Conservation (phyloP, 1,284 basidiomycete species). For the Ceratobasidium sp. region DNA sequence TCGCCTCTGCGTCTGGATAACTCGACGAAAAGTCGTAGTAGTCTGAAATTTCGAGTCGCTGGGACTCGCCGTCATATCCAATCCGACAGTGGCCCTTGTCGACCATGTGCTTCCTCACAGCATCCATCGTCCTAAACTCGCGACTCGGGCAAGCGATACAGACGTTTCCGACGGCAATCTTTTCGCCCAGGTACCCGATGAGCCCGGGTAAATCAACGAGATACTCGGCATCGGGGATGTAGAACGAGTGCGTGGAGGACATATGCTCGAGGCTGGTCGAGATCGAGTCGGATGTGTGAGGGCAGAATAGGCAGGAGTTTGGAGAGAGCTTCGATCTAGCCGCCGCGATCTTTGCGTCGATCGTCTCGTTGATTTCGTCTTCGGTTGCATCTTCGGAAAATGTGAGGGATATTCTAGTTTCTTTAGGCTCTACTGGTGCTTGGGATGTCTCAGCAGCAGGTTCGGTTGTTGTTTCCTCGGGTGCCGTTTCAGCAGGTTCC, state of each 20-base stretch:
- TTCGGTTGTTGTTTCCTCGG: conserved; percentile 43
- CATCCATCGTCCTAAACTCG: conserved; percentile 85
- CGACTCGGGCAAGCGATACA: conserved; percentile 92
- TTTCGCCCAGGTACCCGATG: conserved; percentile 90
- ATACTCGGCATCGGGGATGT: conserved; percentile 94
- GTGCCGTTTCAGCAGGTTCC: conserved; percentile 47
- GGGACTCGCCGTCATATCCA: conserved; percentile 85
- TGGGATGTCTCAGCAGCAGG: conserved; percentile 40
- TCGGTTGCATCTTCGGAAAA: conserved; percentile 63
- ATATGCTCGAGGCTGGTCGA: conserved; percentile 88
- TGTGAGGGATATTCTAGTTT: conserved; percentile 33
- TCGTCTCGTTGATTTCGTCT: conserved; percentile 69
- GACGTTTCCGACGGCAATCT: conserved; percentile 92
- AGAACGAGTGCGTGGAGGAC: conserved; percentile 91
- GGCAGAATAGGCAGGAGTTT: conserved; percentile 90
- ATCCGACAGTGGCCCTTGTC: conserved; percentile 98
- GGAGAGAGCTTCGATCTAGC: conserved; percentile 75
- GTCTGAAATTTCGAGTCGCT: conserved; percentile 91
- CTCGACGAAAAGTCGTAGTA: conserved; percentile 93
- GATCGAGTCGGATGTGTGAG: conserved; percentile 67
- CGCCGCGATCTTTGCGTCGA: conserved; percentile 84
- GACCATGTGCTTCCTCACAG: conserved; percentile 92
- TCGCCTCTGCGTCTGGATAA: conserved; percentile 72
- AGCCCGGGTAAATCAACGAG: conserved; percentile 88
- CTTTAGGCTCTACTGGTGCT: conserved; percentile 43